Evolutionary conservation across 148 eudicot species (phyloP).

Genomic region (Pouteria glomerata): DNA sequence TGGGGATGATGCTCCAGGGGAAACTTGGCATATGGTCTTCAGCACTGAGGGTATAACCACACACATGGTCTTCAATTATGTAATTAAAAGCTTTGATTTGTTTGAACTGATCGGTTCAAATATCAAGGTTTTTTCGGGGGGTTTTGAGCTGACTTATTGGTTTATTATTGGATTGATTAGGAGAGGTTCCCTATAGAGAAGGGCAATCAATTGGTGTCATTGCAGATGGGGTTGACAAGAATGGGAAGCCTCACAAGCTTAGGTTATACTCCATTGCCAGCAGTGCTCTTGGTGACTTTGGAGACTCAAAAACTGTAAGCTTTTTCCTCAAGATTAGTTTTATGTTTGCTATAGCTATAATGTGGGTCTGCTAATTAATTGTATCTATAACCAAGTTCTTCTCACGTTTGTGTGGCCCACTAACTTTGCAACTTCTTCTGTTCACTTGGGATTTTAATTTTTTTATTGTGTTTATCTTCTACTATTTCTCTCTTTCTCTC

Average conservation of each 20-base stretch:
- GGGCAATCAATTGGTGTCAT: conserved; percentile 96
- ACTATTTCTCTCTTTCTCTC: too few species aligned
- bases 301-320: conserved; percentile 93
- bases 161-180: conserved; percentile 32
- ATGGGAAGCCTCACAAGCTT: conserved; percentile 97
- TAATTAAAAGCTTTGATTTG: too few species aligned
- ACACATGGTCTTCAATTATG: too few species aligned
- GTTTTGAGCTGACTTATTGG: conserved; percentile 2
- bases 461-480: too few species aligned
- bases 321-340: not conserved
- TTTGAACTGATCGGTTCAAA: not conserved
- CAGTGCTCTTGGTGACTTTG: conserved; percentile 97
- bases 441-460: too few species aligned
- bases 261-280: conserved; percentile 98
- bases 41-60: conserved; percentile 86
- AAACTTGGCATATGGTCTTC: conserved; percentile 99
- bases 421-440: too few species aligned
- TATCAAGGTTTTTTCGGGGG: not conserved
- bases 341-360: too few species aligned
- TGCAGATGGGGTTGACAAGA: conserved; percentile 89
- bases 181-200: conserved; percentile 94
- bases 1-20: conserved; percentile 99
- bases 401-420: too few species aligned
- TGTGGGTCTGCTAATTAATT: too few species aligned
- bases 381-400: not conserved